Evolutionary conservation across 768 basidiomycete species (phyloP), one percentile per base, ranked within the genome.

Genomic region (Psilocybe cubensis): DNA sequence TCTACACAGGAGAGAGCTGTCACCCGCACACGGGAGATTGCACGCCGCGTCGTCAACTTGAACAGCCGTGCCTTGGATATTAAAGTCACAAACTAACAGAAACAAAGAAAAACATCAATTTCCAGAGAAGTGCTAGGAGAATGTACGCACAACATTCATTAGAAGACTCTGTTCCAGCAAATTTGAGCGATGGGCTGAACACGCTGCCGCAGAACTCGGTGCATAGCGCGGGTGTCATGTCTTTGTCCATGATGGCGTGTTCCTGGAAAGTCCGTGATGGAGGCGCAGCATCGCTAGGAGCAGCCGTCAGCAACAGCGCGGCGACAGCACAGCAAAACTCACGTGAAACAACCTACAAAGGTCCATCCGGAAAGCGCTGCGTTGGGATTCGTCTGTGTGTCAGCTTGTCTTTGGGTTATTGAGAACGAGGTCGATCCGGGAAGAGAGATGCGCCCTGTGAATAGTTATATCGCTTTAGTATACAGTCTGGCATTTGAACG

Each of bases 11-110:
- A 62, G 38, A 23, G 56, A 58, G 14, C 35, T 33, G 35, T 65
- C 64, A 17, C 64, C 64, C 5, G 51, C 64, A 28, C 64, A 65
- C 1, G 61, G 56, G 56, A 65, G 61, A 33, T 47, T 31, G 29
- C 64, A 65, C 1, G 50, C 52, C 3, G 44, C 20, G 46, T 62
- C 59, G 11, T 52, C 42, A 23, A 62, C 53, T 20, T 60, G 49
- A 18, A 48, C 54, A 11, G 64, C 61, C 5, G 64, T 65, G 20
- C 64, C 64, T 52, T 65, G 61, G 41, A 65, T 65, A 33, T 65
- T 58, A 52, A 62, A 65, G 54, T 60, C 64, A 27, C 64, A 65
- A 49, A 60, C 64, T 64, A 50, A 50, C 29, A 49, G 18, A 50
- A n/a, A 42, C 28, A 18, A 20, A 42, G 40, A 14, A 4, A n/a